These are phyloP conservation scores for Phytomonas francai DNA, from an alignment of 208 protist genomes.

Conservation along the genomic window DNA sequence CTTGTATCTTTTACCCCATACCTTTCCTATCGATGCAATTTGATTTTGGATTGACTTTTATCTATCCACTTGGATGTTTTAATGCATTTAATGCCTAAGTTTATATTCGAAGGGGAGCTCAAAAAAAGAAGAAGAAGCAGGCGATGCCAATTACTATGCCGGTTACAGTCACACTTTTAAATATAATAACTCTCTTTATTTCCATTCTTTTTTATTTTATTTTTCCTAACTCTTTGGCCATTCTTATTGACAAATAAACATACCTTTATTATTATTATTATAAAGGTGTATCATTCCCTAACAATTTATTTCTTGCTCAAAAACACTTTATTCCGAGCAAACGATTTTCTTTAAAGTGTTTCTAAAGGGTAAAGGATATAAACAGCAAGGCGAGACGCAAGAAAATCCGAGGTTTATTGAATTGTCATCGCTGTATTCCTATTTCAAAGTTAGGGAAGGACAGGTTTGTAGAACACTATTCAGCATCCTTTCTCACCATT, in stretches of 20 bases:
- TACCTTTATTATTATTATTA: neutral
- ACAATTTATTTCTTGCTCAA: conserved; percentile 4
- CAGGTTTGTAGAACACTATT: neutral
- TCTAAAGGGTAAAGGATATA: neutral
- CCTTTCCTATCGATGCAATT: conserved; percentile 2
- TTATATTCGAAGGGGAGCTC: neutral
- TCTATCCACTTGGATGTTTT: neutral
- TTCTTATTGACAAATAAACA: conserved; percentile 3
- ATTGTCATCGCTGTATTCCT: neutral
- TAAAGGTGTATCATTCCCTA: conserved; percentile 4
- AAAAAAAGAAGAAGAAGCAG: neutral
- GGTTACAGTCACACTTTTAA: neutral
- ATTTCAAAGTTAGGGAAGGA: neutral
- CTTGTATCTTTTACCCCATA: neutral
- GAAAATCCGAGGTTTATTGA: neutral
- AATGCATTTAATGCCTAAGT: neutral
- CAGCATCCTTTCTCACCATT: neutral
- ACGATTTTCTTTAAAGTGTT: conserved; percentile 3
- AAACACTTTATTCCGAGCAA: conserved; percentile 4
- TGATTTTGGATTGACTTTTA: neutral
- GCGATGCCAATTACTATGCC: neutral
- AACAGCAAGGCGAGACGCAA: neutral
- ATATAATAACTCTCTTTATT: neutral
- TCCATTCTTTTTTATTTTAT: conserved; percentile 6
- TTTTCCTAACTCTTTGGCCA: neutral